These are phyloP conservation scores for Corchorus capsularis DNA, from an alignment of 345 rosid genomes.

Conservation along the genomic window DNA sequence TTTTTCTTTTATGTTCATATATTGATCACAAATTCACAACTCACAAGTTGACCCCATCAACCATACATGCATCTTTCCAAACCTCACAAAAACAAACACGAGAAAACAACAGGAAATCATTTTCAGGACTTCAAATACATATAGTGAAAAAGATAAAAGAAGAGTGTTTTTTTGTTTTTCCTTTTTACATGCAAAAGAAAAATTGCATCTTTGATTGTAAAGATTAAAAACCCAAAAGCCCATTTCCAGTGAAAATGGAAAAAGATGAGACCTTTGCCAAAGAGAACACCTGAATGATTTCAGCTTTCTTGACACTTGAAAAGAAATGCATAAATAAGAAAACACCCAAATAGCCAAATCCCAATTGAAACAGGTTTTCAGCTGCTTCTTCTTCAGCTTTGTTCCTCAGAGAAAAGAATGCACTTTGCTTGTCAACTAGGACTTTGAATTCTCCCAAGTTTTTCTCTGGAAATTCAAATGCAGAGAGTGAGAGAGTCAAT, in stretches of 20 bases:
- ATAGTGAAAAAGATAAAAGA: neutral
- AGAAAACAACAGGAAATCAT: conserved; percentile 16
- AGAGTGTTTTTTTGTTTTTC: neutral
- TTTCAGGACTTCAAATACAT: conserved; percentile 15
- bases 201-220: neutral
- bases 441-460: neutral
- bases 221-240: conserved; percentile 8
- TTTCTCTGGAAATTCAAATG: conserved; percentile 7
- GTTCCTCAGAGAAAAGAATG: neutral
- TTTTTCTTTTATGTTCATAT: conserved; percentile 12
- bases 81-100: conserved; percentile 10
- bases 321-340: neutral
- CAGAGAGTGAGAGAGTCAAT: neutral
- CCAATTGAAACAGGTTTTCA: conserved; percentile 1
- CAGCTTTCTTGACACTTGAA: neutral
- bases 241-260: conserved; percentile 1
- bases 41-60: too few relatives aligned
- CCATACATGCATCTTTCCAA: conserved; percentile 9
- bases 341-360: conserved; percentile 3
- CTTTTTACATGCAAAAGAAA: neutral
- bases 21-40: conserved; percentile 7
- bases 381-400: conserved; percentile 4
- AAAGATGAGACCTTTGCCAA: neutral
- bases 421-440: neutral
- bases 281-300: neutral